Conservation (phyloP, 2,329 filamentous ascomycete genomes). For the Fusarium ambrosium region DNA sequence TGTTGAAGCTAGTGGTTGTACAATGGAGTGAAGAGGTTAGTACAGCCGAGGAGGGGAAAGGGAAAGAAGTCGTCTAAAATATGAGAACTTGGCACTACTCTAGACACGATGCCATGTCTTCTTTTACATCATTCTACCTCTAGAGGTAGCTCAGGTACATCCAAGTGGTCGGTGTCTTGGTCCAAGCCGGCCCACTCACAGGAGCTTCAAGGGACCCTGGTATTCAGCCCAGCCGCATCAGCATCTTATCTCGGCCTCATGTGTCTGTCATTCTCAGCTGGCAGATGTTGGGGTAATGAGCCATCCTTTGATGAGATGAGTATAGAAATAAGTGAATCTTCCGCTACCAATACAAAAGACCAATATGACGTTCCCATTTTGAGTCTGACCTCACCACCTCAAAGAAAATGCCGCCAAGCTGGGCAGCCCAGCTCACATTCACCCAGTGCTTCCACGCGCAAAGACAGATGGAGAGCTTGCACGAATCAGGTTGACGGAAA, state of each 20-base stretch:
- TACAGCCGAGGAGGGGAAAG: not conserved
- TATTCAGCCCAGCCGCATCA: slow-evolving; percentile 19
- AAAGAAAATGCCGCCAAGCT: not conserved
- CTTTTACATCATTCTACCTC: slow-evolving; percentile 32
- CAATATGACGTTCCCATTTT: not conserved
- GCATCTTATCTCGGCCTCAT: slow-evolving; percentile 29
- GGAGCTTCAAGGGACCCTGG: slow-evolving; percentile 4
- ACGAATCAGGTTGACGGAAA: slow-evolving; percentile 23
- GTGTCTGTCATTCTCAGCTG: not conserved
- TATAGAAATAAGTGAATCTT: not conserved
- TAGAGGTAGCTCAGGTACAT: slow-evolving; percentile 13
- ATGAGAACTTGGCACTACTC: not conserved
- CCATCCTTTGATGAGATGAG: too few species aligned
- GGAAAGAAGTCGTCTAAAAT: not conserved
- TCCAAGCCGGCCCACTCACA: slow-evolving; percentile 23
- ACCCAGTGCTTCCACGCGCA: not conserved
- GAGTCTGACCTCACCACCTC: not conserved
- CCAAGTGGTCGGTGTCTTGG: slow-evolving; percentile 6
- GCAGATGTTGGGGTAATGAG: not conserved
- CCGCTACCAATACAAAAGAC: not conserved
- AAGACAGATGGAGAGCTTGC: not conserved
- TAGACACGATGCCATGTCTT: slow-evolving; percentile 13
- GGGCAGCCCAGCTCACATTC: not conserved
- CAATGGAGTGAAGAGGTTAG: not conserved
- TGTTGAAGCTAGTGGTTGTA: slow-evolving; percentile 40